Conservation (phyloP, 805 yeast species). For the Clavispora asparagi region DNA sequence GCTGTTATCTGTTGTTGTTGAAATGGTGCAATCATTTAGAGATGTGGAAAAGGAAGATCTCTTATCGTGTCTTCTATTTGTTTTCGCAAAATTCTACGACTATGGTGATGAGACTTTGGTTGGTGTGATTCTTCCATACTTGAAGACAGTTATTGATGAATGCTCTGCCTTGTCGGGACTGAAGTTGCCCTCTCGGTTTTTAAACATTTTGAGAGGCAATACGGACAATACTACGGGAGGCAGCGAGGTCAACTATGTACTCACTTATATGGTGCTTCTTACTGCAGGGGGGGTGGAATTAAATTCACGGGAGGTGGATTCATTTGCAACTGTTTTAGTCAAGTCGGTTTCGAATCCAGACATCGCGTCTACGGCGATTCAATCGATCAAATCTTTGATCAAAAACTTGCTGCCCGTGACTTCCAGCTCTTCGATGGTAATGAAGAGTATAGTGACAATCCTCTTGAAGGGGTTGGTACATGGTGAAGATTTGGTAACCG, state of each 20-base stretch:
- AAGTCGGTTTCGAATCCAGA: constrained; percentile 17
- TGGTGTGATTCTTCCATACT: constrained; percentile 45
- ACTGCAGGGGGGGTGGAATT: constrained; percentile 31
- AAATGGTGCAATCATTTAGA: constrained; percentile 62
- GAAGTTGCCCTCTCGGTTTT: constrained; percentile 23
- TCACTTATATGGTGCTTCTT: constrained; percentile 30
- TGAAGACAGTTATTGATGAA: constrained; percentile 30
- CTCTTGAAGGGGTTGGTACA: constrained; percentile 22
- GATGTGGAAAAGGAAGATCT: constrained; percentile 52
- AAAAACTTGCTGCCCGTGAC: constrained; percentile 23
- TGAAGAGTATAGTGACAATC: constrained; percentile 42
- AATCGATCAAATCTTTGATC: constrained; percentile 58
- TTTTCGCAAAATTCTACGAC: constrained; percentile 54
- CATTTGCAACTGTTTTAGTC: constrained; percentile 21
- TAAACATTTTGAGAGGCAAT: constrained; percentile 3
- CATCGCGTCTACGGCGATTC: constrained; percentile 33
- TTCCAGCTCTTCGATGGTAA: constrained; percentile 35
- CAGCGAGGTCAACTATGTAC: constrained; percentile 21
- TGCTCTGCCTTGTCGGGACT: constrained; percentile 8
- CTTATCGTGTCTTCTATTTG: constrained; percentile 61
- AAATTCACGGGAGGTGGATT: constrained; percentile 17
- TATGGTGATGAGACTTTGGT: constrained; percentile 32
- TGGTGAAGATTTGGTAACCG: constrained; percentile 13
- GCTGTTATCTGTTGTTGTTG: constrained; percentile 49
- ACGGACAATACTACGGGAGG: background rate